Evolutionary conservation across 768 basidiomycete species (phyloP).

Genomic region (Epithele typhae): DNA sequence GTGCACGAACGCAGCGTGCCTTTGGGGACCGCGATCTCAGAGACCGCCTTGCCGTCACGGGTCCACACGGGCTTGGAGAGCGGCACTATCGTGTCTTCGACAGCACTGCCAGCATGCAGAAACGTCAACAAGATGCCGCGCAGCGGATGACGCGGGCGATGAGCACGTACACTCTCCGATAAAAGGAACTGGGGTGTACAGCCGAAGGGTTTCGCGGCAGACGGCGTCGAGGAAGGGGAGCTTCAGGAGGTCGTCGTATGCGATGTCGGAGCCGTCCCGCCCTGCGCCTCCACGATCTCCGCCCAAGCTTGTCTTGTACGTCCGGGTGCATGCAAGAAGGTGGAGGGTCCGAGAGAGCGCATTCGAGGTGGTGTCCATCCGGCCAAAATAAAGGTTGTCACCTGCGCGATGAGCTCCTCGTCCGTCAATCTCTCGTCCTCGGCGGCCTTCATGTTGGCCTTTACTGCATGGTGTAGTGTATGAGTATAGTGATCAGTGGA

Average conservation of each 20-base stretch:
- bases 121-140: too few species aligned
- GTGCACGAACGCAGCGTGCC: conserved; percentile 19
- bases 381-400: conserved; percentile 20
- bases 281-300: conserved; percentile 2
- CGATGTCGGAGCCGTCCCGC: conserved; percentile 6
- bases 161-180: too few species aligned
- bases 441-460: conserved; percentile 27
- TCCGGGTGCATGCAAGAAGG: conserved; percentile 22
- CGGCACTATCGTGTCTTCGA: neutral
- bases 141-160: too few species aligned
- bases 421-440: conserved; percentile 10
- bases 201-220: too few species aligned
- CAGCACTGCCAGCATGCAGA: too few species aligned
- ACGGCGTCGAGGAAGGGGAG: conserved; percentile 34
- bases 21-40: too few species aligned
- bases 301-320: conserved; percentile 4
- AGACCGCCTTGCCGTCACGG: neutral
- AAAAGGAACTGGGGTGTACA: conserved; percentile 27
- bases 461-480: too few species aligned
- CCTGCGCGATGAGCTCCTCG: too few species aligned
- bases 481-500: too few species aligned
- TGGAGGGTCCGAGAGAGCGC: conserved; percentile 17
- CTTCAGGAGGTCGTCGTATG: conserved; percentile 28
- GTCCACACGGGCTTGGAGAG: neutral
- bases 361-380: conserved; percentile 25